These are phyloP conservation scores for Tuber magnatum DNA, from an alignment of 495 filamentous ascomycete genomes.

Conservation along the genomic window DNA sequence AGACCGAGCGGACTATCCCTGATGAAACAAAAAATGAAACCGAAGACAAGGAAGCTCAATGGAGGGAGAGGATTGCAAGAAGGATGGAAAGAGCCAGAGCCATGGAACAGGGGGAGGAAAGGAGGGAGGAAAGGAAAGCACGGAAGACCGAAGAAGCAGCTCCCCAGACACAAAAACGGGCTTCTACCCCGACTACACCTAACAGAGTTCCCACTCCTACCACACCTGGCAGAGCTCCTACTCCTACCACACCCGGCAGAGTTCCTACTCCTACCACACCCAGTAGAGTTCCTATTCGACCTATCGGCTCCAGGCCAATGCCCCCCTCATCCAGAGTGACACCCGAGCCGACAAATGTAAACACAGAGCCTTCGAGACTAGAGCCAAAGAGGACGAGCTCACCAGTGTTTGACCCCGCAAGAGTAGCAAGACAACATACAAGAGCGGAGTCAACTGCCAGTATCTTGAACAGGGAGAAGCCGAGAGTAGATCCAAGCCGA, in stretches of 20 bases:
- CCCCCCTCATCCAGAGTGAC: not conserved
- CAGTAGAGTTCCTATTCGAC: not conserved
- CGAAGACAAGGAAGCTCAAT: constrained; percentile 3
- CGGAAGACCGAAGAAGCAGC: not conserved
- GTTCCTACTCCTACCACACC: not conserved
- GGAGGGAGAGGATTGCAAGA: constrained; percentile 10
- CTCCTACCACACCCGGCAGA: not conserved
- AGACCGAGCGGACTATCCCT: constrained; percentile 1
- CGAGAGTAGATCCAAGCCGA: not conserved
- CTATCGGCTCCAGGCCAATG: constrained; percentile 1
- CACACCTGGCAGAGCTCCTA: not conserved
- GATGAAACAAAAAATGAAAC: not conserved
- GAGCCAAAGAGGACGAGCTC: not conserved
- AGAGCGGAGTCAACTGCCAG: constrained; percentile 13
- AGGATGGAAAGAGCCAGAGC: not conserved
- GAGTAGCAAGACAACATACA: constrained; percentile 19
- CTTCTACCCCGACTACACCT: not conserved
- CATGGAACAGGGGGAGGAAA: not conserved
- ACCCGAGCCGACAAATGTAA: not conserved
- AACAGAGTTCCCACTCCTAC: not conserved
- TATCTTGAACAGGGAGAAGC: not conserved
- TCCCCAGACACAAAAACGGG: constrained; percentile 12
- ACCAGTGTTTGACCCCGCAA: constrained; percentile 2
- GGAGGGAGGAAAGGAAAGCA: not conserved
- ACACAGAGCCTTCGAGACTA: not conserved